Conservation (phyloP, 352 stramenopile species). For the Phytophthora hybrid region DNA sequence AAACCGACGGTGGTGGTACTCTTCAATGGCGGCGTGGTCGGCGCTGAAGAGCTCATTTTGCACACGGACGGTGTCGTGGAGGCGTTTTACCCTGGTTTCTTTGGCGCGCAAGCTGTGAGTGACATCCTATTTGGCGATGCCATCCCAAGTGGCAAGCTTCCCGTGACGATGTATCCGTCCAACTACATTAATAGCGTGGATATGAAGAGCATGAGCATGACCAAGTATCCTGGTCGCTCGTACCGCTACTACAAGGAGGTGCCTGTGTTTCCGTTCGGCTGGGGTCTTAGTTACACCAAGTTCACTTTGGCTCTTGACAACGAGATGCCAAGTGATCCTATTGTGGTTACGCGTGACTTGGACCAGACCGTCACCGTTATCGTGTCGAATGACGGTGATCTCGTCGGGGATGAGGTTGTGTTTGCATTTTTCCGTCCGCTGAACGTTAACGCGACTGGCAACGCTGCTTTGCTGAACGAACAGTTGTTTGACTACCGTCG, state of each 20-base stretch:
- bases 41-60: constrained; percentile 67
- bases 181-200: constrained; percentile 69
- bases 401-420: constrained; percentile 76
- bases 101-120: constrained; percentile 72
- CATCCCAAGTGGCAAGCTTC: constrained; percentile 81
- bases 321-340: constrained; percentile 17
- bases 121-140: constrained; percentile 86
- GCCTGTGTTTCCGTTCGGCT: constrained; percentile 88
- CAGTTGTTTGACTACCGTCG: constrained; percentile 80
- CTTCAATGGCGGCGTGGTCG: constrained; percentile 86
- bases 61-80: constrained; percentile 68
- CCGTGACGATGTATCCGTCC: constrained; percentile 85
- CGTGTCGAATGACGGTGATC: constrained; percentile 64
- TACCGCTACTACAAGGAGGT: constrained; percentile 91
- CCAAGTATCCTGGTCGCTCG: constrained; percentile 77
- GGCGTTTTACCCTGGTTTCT: constrained; percentile 83
- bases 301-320: constrained; percentile 57
- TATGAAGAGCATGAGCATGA: constrained; percentile 92
- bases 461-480: constrained; percentile 72
- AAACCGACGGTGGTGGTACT: constrained; percentile 83
- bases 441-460: constrained; percentile 61
- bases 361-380: constrained; percentile 61
- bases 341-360: constrained; percentile 46
- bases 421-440: constrained; percentile 82
- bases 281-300: constrained; percentile 90